Conservation (phyloP, 345 rosid genomes). For the Chamaenerion angustifolium region DNA sequence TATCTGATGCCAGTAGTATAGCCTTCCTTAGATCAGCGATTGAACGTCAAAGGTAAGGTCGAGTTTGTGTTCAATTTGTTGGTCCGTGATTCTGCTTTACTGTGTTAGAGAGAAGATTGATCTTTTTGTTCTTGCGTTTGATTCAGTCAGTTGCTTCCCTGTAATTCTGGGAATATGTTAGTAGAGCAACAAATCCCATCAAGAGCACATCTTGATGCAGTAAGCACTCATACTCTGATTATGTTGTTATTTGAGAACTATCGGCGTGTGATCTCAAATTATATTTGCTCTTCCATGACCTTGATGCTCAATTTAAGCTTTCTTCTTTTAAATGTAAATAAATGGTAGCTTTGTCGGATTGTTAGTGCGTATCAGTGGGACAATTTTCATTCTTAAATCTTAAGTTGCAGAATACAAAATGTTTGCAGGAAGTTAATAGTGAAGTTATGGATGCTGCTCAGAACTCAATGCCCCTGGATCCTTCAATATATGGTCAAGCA, state of each 20-base stretch:
- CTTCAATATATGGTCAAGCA: constrained; percentile 44
- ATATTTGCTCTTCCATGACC: neutral
- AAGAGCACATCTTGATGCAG: constrained; percentile 20
- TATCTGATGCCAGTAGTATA: constrained; percentile 46
- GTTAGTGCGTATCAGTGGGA: too few relatives aligned
- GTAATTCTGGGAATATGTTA: constrained; percentile 35
- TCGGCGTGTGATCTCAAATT: neutral
- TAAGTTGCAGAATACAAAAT: constrained; percentile 12
- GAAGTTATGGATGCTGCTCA: constrained; percentile 35
- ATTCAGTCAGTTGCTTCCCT: constrained; percentile 48
- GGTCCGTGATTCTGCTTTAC: neutral
- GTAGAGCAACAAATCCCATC: constrained; percentile 41
- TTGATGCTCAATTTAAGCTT: neutral
- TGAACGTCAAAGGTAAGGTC: constrained; percentile 37
- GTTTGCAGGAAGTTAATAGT: constrained; percentile 37
- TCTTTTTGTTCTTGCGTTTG: constrained; percentile 3
- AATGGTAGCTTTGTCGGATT: neutral
- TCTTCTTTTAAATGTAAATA: neutral
- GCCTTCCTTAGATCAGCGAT: constrained; percentile 29
- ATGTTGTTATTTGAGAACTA: neutral
- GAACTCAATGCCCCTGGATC: constrained; percentile 33
- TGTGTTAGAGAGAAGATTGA: neutral
- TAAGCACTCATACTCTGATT: constrained; percentile 16
- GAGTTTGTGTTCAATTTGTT: neutral
- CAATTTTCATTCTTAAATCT: constrained; percentile 1